phyloP scores from a whole-genome alignment of 805 yeast species.

The Metschnikowia gelsemii region DNA sequence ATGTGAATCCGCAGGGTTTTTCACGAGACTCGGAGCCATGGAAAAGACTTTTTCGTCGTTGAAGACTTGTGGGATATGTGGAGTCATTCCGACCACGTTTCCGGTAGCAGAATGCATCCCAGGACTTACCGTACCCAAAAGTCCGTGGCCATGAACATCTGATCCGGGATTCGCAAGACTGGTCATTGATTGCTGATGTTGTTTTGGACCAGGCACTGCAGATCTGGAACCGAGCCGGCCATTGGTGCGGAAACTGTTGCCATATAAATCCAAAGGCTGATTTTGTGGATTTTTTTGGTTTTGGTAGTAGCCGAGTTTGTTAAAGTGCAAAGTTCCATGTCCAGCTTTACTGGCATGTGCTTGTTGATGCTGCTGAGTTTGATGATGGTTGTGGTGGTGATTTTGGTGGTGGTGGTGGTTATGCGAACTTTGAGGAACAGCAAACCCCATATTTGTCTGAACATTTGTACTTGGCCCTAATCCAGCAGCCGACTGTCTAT shows the following conservation, averaged over 20 bases:
- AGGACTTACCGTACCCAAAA: neutral
- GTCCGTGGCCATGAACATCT: neutral
- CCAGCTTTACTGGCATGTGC: neutral
- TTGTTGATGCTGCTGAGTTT: neutral
- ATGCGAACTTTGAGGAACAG: neutral
- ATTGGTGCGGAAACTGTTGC: neutral
- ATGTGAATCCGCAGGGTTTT: conserved; percentile 4
- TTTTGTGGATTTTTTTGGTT: neutral
- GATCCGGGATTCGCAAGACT: neutral
- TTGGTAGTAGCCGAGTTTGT: conserved; percentile 13
- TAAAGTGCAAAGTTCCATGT: neutral
- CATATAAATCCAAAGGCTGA: conserved; percentile 2
- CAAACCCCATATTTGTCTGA: conserved; percentile 3
- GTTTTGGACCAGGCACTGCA: neutral
- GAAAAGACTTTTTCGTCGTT: conserved; percentile 11
- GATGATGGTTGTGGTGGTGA: neutral
- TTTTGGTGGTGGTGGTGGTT: neutral
- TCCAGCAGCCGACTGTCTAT: neutral
- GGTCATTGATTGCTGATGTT: neutral
- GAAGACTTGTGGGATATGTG: conserved; percentile 21
- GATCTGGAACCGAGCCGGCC: neutral
- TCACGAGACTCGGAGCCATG: neutral
- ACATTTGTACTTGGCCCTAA: too few relatives aligned
- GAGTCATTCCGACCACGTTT: conserved; percentile 2
- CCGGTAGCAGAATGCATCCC: conserved; percentile 4